Conservation (phyloP, 352 stramenopile species). For the Phytophthora fragariae region DNA sequence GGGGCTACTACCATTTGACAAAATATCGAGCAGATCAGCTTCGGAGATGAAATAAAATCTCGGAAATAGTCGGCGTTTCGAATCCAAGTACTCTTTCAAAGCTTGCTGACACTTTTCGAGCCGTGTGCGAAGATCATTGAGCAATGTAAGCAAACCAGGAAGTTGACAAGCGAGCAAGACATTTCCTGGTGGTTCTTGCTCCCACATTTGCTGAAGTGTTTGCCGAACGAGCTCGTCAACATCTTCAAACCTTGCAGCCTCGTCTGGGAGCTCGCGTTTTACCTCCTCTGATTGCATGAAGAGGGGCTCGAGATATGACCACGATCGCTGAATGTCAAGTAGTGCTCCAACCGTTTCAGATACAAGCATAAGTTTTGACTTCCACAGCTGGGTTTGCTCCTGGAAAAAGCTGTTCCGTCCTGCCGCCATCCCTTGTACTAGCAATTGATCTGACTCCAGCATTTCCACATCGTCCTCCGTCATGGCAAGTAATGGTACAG, state of each 20-base stretch:
- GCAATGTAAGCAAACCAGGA: constrained; percentile 71
- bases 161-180: constrained; percentile 83
- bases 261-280: constrained; percentile 93
- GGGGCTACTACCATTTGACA: constrained; percentile 93
- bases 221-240: constrained; percentile 86
- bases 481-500: constrained; percentile 87
- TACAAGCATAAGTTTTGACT: constrained; percentile 65
- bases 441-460: constrained; percentile 95
- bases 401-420: constrained; percentile 80
- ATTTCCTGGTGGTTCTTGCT: constrained; percentile 71
- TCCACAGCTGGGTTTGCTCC: constrained; percentile 62
- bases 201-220: constrained; percentile 83
- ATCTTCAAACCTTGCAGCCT: constrained; percentile 86
- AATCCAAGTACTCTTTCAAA: constrained; percentile 95
- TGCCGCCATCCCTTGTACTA: constrained; percentile 94
- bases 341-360: constrained; percentile 90
- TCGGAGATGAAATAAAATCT: constrained; percentile 97
- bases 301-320: constrained; percentile 95
- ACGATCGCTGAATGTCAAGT: constrained; percentile 95
- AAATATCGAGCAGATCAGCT: constrained; percentile 93
- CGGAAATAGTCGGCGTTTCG: constrained; percentile 92
- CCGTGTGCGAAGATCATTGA: constrained; percentile 79
- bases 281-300: constrained; percentile 97
- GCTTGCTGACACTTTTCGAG: constrained; percentile 95
- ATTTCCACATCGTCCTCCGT: constrained; percentile 95